Percentiles rank a stretch among this genome's conserved stretches.
These are phyloP conservation scores for Kwoniella botswanensis DNA, from an alignment of 768 basidiomycete genomes.

Conservation along the genomic window DNA sequence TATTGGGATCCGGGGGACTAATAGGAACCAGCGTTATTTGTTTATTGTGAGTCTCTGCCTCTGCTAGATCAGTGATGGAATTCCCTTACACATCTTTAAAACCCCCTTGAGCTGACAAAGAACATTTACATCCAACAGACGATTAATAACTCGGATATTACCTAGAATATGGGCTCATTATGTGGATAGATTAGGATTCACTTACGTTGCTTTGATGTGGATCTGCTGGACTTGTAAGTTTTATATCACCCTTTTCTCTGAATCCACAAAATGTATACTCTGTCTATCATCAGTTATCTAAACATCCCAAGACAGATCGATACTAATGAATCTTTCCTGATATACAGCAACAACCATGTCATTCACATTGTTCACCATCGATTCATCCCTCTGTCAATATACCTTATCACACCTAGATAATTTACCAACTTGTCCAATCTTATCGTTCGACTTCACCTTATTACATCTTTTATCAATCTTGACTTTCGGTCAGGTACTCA, in stretches of 20 bases:
- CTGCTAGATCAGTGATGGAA: no score
- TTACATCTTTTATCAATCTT: slow-evolving; percentile 40
- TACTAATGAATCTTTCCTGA: not conserved
- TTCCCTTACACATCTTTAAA: not conserved
- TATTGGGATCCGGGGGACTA: slow-evolving; percentile 21
- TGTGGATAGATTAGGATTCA: slow-evolving; percentile 46
- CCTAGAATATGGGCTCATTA: slow-evolving; percentile 45
- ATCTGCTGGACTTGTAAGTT: slow-evolving; percentile 52
- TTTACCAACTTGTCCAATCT: slow-evolving; percentile 42
- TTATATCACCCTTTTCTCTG: no score
- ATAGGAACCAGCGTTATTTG: slow-evolving; percentile 15
- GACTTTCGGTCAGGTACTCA: slow-evolving; percentile 39
- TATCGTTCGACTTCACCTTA: slow-evolving; percentile 48
- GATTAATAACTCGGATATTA: slow-evolving; percentile 20
- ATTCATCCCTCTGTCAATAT: slow-evolving; percentile 33
- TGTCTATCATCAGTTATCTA: not conserved
- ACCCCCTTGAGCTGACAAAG: not conserved
- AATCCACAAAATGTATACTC: no score
- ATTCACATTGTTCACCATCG: slow-evolving; percentile 46
- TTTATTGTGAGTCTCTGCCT: slow-evolving; percentile 25
- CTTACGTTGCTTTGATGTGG: slow-evolving; percentile 44
- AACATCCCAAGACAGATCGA: no score
- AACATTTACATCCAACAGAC: slow-evolving; percentile 24
- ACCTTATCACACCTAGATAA: slow-evolving; percentile 12
- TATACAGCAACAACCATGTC: slow-evolving; percentile 48